Percentiles rank a stretch among this genome's conserved stretches.
Evolutionary conservation across 2,329 filamentous ascomycete genomes (phyloP).

Genomic region (Diaporthe sp.): DNA sequence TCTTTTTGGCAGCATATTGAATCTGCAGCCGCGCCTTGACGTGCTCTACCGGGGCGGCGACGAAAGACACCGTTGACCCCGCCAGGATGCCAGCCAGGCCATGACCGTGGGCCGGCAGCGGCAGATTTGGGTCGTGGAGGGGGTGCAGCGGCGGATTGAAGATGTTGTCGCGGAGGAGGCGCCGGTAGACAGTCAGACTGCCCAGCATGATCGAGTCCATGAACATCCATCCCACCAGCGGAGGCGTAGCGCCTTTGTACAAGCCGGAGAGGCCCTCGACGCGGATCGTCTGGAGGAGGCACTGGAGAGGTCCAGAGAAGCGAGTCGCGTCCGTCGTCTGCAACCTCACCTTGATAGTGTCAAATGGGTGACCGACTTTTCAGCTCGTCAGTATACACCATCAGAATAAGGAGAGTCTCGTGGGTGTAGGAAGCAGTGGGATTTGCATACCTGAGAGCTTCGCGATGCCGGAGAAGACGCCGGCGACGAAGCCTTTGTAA

Average conservation of each 20-base stretch:
- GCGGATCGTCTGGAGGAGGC: conserved; percentile 84
- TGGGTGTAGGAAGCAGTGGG: not conserved
- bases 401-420: not conserved
- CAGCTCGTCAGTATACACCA: not conserved
- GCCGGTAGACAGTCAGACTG: conserved; percentile 90
- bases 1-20: conserved; percentile 87
- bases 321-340: conserved; percentile 85
- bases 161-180: conserved; percentile 83
- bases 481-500: conserved; percentile 97
- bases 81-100: conserved; percentile 90
- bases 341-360: conserved; percentile 96
- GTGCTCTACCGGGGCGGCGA: conserved; percentile 95
- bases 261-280: conserved; percentile 88
- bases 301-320: conserved; percentile 90
- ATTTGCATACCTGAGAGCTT: conserved; percentile 81
- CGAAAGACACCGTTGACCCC: conserved; percentile 90
- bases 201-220: conserved; percentile 93
- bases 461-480: conserved; percentile 94
- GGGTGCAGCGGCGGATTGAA: conserved; percentile 70
- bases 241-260: conserved; percentile 95
- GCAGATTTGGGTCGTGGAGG: conserved; percentile 52
- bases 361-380: conserved; percentile 81
- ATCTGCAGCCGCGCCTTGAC: conserved; percentile 91
- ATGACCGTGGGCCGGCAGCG: conserved; percentile 84
- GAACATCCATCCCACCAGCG: conserved; percentile 97